phyloP scores from a whole-genome alignment of 2,329 filamentous ascomycete genomes.

The Cladosporium austrohemisphaericum region DNA sequence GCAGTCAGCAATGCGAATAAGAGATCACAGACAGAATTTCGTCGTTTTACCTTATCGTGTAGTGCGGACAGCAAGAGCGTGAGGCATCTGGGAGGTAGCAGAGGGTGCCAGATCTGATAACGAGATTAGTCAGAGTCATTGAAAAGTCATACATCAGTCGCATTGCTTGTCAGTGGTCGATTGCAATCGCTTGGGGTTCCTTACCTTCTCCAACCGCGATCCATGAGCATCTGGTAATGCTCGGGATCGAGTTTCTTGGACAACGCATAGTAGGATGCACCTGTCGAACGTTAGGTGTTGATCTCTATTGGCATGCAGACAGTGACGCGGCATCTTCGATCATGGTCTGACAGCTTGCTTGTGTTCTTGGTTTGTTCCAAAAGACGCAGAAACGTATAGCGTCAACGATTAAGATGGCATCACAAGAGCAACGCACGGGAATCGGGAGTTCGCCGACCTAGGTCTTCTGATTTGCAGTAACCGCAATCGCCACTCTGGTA shows the following conservation, averaged over 20 bases:
- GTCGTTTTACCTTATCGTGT: constrained; percentile 59
- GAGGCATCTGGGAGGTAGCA: constrained; percentile 76
- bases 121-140: neutral
- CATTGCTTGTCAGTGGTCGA: neutral
- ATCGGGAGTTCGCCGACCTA: constrained; percentile 45
- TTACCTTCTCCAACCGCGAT: constrained; percentile 75
- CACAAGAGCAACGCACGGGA: constrained; percentile 43
- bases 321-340: no score
- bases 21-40: no score
- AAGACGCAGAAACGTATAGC: no score
- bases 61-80: constrained; percentile 86
- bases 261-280: constrained; percentile 68
- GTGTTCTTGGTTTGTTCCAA: no score
- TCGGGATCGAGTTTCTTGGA: constrained; percentile 58
- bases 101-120: constrained; percentile 51
- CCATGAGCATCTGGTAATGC: constrained; percentile 68
- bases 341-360: no score
- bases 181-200: constrained; percentile 32
- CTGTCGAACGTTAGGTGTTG: constrained; percentile 39
- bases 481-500: constrained; percentile 49
- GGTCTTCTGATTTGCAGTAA: constrained; percentile 47
- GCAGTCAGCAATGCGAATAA: no score
- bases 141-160: neutral
- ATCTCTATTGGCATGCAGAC: neutral
- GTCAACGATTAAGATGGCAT: constrained; percentile 2